phyloP scores from a whole-genome alignment of 352 stramenopile species.

The Pythium oligandrum region DNA sequence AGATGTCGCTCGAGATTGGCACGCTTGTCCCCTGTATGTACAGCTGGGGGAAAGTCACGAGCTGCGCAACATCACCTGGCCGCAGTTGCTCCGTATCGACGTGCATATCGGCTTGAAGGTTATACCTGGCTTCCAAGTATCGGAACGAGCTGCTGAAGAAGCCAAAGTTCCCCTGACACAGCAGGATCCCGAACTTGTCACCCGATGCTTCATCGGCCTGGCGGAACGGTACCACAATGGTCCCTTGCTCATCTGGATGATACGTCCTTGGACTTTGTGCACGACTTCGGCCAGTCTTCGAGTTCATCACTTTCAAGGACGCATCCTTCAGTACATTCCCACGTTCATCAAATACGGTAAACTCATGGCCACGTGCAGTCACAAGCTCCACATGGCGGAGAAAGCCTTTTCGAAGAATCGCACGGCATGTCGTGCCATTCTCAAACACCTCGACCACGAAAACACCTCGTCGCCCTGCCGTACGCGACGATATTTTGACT shows the following conservation, averaged over 20 bases:
- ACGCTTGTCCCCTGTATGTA: slow-evolving; percentile 3
- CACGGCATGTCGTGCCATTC: slow-evolving; percentile 44
- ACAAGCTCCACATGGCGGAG: slow-evolving; percentile 42
- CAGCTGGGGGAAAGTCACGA: slow-evolving; percentile 23
- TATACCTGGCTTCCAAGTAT: slow-evolving; percentile 33
- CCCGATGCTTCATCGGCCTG: slow-evolving; percentile 15
- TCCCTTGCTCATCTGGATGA: slow-evolving; percentile 19
- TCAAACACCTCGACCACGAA: slow-evolving; percentile 65
- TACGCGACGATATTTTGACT: slow-evolving; percentile 9
- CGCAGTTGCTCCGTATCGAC: slow-evolving; percentile 52
- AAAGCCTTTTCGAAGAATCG: slow-evolving; percentile 52
- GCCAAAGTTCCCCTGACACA: slow-evolving; percentile 35
- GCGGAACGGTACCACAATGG: slow-evolving; percentile 44
- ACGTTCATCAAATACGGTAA: slow-evolving; percentile 45
- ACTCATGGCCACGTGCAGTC: slow-evolving; percentile 39
- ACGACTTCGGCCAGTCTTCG: slow-evolving; percentile 27
- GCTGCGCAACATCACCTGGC: slow-evolving; percentile 27
- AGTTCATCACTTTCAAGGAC: slow-evolving; percentile 32
- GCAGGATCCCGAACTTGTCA: slow-evolving; percentile 38
- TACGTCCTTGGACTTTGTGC: slow-evolving; percentile 32
- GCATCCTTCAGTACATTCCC: slow-evolving; percentile 30
- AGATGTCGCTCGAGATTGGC: slow-evolving; percentile 3
- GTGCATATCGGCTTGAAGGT: slow-evolving; percentile 32
- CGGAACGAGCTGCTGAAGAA: slow-evolving; percentile 32
- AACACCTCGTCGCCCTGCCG: slow-evolving; percentile 27